Evolutionary conservation across 2,329 filamentous ascomycete species (phyloP).

Genomic region (Ilyonectria destructans): DNA sequence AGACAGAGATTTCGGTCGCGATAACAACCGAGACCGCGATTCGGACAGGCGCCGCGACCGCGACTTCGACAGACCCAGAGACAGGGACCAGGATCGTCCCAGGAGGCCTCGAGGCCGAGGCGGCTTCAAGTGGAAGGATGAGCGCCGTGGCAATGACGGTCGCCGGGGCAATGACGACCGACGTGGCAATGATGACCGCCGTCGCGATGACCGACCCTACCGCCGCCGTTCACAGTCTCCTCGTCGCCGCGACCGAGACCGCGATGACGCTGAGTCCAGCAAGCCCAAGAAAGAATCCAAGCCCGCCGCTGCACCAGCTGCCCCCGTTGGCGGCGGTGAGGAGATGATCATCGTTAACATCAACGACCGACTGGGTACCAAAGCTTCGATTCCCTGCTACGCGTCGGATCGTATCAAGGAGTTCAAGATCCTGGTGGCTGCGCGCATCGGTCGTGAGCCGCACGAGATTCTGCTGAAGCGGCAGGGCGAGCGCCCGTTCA

Average conservation of each 20-base stretch:
- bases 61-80: slow-evolving; percentile 40
- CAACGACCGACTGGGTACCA: slow-evolving; percentile 97
- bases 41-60: slow-evolving; percentile 24
- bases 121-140: slow-evolving; percentile 49
- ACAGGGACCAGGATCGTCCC: slow-evolving; percentile 45
- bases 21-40: slow-evolving; percentile 15
- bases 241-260: slow-evolving; percentile 31
- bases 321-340: slow-evolving; percentile 63
- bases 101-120: slow-evolving; percentile 45
- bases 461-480: slow-evolving; percentile 94
- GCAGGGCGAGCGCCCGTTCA: slow-evolving; percentile 94
- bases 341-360: slow-evolving; percentile 96
- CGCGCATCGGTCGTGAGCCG: slow-evolving; percentile 88
- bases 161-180: slow-evolving; percentile 42
- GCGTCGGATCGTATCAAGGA: slow-evolving; percentile 87
- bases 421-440: slow-evolving; percentile 93
- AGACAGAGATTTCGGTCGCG: slow-evolving; percentile 6
- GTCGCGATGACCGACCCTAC: slow-evolving; percentile 37
- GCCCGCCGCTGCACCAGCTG: slow-evolving; percentile 38
- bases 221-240: slow-evolving; percentile 46
- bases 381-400: slow-evolving; percentile 91
- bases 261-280: slow-evolving; percentile 44
- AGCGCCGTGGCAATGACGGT: slow-evolving; percentile 43
- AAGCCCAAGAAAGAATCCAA: slow-evolving; percentile 59
- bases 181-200: slow-evolving; percentile 41